These are phyloP conservation scores for Yamagishiella unicocca DNA, from an alignment of 139 green algal genomes.

Conservation along the genomic window DNA sequence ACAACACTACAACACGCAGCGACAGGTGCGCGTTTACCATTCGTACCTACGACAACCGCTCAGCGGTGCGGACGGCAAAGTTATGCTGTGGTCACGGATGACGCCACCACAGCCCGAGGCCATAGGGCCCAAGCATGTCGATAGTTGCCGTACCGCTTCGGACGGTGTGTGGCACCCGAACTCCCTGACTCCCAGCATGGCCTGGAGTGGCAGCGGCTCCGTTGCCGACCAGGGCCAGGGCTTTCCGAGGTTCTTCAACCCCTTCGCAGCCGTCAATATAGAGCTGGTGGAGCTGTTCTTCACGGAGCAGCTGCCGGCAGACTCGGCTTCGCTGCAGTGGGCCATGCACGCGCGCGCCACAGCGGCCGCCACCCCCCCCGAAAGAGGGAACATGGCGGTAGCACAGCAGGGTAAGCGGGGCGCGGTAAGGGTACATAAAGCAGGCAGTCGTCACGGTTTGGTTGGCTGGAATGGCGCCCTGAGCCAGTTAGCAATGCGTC, in stretches of 20 bases:
- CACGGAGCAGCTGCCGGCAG: slow-evolving; percentile 51
- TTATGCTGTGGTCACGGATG: slow-evolving; percentile 24
- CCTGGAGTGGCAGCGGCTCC: slow-evolving; percentile 55
- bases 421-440: background rate
- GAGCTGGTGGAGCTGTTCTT: slow-evolving; percentile 18
- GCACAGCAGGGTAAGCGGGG: slow-evolving; percentile 45
- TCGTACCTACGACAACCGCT: slow-evolving; percentile 6
- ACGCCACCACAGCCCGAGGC: background rate
- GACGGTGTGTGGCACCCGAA: slow-evolving; percentile 71
- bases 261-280: slow-evolving; percentile 1
- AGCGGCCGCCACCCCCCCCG: background rate
- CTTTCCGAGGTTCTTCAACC: slow-evolving; percentile 52
- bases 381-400: slow-evolving; percentile 58
- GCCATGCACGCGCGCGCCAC: slow-evolving; percentile 44
- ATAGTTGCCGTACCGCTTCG: background rate
- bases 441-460: background rate
- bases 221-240: slow-evolving; percentile 8
- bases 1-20: slow-evolving; percentile 44
- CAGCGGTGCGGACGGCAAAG: background rate
- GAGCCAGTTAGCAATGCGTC: background rate
- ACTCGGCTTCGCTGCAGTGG: slow-evolving; percentile 52
- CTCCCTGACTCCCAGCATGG: slow-evolving; percentile 39
- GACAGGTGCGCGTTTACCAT: background rate
- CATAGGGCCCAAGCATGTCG: slow-evolving; percentile 49
- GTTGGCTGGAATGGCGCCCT: no score